Evolutionary conservation across 306 rosid species (phyloP).

Genomic region (Ammopiptanthus mongolicus): DNA sequence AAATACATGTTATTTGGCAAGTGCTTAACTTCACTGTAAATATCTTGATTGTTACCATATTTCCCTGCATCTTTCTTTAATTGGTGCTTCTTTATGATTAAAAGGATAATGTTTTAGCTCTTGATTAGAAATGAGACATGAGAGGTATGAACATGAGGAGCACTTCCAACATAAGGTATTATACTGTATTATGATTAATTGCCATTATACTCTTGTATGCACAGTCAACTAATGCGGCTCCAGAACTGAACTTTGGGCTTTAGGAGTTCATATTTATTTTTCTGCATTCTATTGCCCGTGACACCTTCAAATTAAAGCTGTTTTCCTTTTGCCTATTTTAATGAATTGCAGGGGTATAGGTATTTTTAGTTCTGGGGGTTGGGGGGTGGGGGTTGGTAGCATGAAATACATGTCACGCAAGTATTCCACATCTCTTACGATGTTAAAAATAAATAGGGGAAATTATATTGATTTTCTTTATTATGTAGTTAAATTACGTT

Average conservation of each 20-base stretch:
- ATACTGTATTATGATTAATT: constrained; percentile 29
- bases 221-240: constrained; percentile 72
- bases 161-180: constrained; percentile 23
- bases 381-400: neutral
- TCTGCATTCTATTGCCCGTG: constrained; percentile 10
- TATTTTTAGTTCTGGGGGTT: neutral
- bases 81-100: constrained; percentile 17
- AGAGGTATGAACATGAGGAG: constrained; percentile 17
- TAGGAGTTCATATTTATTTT: constrained; percentile 8
- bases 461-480: too few species aligned
- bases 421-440: too few species aligned
- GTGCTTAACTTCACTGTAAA: neutral
- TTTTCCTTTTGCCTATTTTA: constrained; percentile 32
- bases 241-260: constrained; percentile 28
- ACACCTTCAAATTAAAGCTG: constrained; percentile 27
- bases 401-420: neutral
- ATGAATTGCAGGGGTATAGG: neutral
- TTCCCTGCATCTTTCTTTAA: neutral
- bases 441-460: too few species aligned
- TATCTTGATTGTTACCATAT: constrained; percentile 1
- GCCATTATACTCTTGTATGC: constrained; percentile 30
- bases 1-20: neutral
- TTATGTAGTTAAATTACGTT: too few species aligned
- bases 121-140: constrained; percentile 27
- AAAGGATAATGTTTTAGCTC: constrained; percentile 22